A percentile compares a stretch with the other conserved stretches of the same genome.
These are phyloP conservation scores for Leptographium lundbergii DNA, from an alignment of 2,329 filamentous ascomycete species.

Conservation along the genomic window DNA sequence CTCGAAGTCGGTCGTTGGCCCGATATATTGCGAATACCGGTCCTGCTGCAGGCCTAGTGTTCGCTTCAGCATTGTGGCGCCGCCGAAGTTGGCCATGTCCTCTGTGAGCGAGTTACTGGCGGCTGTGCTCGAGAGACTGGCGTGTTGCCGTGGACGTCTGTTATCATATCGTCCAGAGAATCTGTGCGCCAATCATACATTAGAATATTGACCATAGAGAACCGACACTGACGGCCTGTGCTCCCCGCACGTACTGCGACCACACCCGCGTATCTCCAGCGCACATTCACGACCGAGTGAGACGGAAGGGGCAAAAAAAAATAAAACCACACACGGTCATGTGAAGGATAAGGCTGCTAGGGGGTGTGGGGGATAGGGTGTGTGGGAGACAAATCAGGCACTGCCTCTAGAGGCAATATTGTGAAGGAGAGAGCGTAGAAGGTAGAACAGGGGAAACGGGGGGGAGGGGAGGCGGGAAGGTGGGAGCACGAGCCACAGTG, in stretches of 20 bases:
- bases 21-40: conserved; percentile 73
- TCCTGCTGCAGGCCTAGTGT: conserved; percentile 66
- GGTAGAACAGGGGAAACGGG: conserved; percentile 4
- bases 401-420: background rate
- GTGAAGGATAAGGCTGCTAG: conserved; percentile 7
- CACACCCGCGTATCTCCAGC: background rate
- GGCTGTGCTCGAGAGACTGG: conserved; percentile 48
- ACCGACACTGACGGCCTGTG: background rate
- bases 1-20: conserved; percentile 72
- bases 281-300: background rate
- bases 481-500: background rate
- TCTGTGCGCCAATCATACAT: conserved; percentile 39
- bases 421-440: background rate
- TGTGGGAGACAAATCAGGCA: background rate
- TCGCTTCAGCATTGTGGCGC: conserved; percentile 51
- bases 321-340: conserved; percentile 2
- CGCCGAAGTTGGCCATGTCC: conserved; percentile 59
- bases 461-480: background rate
- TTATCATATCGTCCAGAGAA: conserved; percentile 44
- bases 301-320: background rate
- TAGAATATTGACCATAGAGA: conserved; percentile 21
- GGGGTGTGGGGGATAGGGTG: conserved; percentile 6
- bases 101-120: conserved; percentile 52
- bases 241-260: background rate
- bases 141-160: conserved; percentile 39